phyloP scores from a whole-genome alignment of 345 rosid species.

The Aurinia saxatilis region DNA sequence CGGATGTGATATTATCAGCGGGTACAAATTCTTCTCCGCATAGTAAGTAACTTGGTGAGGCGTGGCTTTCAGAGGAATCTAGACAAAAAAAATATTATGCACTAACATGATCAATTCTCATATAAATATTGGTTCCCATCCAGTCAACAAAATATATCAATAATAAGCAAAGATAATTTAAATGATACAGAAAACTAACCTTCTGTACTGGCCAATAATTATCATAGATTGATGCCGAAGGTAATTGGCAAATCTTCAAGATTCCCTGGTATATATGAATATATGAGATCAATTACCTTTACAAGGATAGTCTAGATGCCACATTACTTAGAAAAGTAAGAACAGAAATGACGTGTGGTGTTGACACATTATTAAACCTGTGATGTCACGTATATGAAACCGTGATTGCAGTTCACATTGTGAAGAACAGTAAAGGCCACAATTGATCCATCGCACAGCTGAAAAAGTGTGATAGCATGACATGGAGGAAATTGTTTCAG shows the following conservation, averaged over 20 bases:
- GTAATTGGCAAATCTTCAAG: conserved; percentile 91
- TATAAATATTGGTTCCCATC: background rate
- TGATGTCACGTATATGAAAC: conserved; percentile 89
- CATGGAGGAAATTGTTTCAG: conserved; percentile 15
- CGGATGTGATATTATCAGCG: conserved; percentile 80
- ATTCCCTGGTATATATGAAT: conserved; percentile 50
- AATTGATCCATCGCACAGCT: conserved; percentile 92
- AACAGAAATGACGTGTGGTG: background rate
- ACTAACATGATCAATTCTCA: conserved; percentile 14
- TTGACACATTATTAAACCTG: conserved; percentile 43
- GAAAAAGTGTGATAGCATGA: conserved; percentile 30
- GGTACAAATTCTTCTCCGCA: conserved; percentile 82
- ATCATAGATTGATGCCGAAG: conserved; percentile 76
- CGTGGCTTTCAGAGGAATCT: conserved; percentile 89
- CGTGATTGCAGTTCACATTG: conserved; percentile 93
- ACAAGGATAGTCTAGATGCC: conserved; percentile 11
- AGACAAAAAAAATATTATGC: conserved; percentile 23
- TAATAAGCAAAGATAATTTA: background rate
- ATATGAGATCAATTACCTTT: conserved; percentile 9
- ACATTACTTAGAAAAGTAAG: background rate
- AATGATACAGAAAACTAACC: conserved; percentile 29
- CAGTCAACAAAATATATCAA: conserved; percentile 8
- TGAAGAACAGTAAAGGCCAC: conserved; percentile 96
- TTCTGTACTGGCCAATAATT: conserved; percentile 98
- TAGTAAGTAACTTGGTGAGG: conserved; percentile 98